Conservation (phyloP, 2,329 filamentous ascomycete species). For the Claviceps sp. region DNA sequence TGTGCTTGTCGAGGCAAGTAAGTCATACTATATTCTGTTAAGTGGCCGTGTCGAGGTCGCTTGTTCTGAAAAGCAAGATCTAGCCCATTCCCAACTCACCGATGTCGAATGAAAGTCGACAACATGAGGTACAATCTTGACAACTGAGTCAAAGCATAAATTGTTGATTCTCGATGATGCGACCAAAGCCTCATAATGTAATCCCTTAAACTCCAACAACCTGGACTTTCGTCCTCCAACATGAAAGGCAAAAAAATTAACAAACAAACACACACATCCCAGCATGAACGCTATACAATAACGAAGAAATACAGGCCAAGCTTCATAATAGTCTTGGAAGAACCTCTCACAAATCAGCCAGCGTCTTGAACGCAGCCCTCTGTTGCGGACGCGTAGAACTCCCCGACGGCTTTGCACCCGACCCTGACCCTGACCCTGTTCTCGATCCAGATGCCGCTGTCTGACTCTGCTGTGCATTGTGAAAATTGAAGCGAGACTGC, state of each 20-base stretch:
- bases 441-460: slow-evolving; percentile 1
- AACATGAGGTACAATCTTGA: too few species aligned
- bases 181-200: not conserved
- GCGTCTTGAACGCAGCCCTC: slow-evolving; percentile 32
- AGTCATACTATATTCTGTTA: too few species aligned
- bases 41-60: too few species aligned
- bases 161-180: not conserved
- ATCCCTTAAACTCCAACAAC: not conserved
- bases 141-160: not conserved
- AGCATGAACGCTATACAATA: not conserved
- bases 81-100: too few species aligned
- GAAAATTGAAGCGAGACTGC: slow-evolving; percentile 44
- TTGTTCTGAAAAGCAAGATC: too few species aligned
- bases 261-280: not conserved
- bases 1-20: fast-evolving
- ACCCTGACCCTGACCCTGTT: slow-evolving; percentile 5
- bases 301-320: not conserved
- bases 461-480: slow-evolving; percentile 17
- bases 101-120: too few species aligned
- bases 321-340: too few species aligned
- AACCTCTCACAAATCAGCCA: slow-evolving; percentile 33
- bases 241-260: not conserved
- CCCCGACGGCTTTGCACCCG: slow-evolving; percentile 8
- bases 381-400: slow-evolving; percentile 15
- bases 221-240: not conserved